Evolutionary conservation across 495 filamentous ascomycete genomes (phyloP).

Genomic region (Penicillium paxilli): DNA sequence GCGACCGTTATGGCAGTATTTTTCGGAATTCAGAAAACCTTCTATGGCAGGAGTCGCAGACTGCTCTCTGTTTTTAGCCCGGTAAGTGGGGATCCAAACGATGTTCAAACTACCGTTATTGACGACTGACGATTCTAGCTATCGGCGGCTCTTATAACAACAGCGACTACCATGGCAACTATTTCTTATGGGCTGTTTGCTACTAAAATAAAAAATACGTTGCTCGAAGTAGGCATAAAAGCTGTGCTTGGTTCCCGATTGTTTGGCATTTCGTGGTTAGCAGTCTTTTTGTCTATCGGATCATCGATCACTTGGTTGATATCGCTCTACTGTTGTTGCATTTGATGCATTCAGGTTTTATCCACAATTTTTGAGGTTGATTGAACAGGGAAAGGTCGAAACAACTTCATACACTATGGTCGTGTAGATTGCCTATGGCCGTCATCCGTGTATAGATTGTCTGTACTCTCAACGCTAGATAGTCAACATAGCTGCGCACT

Average conservation of each 20-base stretch:
- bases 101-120: background rate
- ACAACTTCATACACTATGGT: too few relatives aligned
- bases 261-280: slow-evolving; percentile 1
- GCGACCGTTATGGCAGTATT: background rate
- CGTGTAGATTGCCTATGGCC: too few relatives aligned
- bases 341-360: too few relatives aligned
- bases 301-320: slow-evolving; percentile 1
- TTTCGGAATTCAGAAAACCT: background rate
- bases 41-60: background rate
- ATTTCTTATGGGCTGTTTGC: background rate
- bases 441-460: too few relatives aligned
- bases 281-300: slow-evolving; percentile 1
- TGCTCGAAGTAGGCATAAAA: background rate
- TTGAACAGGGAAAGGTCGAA: too few relatives aligned
- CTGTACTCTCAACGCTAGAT: too few relatives aligned
- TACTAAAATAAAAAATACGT: background rate
- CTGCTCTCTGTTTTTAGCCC: background rate
- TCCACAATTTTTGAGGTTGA: too few relatives aligned
- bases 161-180: background rate
- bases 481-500: too few relatives aligned
- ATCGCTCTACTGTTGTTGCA: slow-evolving; percentile 3
- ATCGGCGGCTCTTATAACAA: background rate
- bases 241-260: background rate
- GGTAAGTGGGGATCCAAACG: background rate
- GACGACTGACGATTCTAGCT: background rate